Percentiles rank a stretch among this genome's conserved stretches.
Conservation (phyloP, 805 yeast genomes). For the Kodamaea jinghongensis region DNA sequence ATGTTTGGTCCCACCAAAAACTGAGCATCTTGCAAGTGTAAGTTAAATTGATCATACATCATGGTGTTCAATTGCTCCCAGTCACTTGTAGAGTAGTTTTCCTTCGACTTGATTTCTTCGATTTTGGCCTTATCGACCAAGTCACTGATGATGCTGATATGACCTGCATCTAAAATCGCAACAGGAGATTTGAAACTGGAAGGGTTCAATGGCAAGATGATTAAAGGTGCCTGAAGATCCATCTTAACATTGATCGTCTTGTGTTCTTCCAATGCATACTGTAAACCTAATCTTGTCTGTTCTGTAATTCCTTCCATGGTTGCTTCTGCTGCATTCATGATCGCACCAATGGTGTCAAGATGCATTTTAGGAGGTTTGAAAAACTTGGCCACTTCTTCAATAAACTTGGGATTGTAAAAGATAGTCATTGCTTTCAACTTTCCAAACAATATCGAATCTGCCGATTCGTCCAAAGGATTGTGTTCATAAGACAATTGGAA, state of each 20-base stretch:
- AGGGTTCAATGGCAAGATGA: conserved; percentile 82
- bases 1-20: conserved; percentile 82
- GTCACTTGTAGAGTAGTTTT: conserved; percentile 58
- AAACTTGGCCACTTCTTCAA: conserved; percentile 70
- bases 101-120: conserved; percentile 64
- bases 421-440: conserved; percentile 85
- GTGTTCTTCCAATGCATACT: conserved; percentile 92
- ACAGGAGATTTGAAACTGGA: conserved; percentile 81
- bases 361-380: conserved; percentile 87
- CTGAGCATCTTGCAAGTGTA: conserved; percentile 81
- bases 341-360: conserved; percentile 82
- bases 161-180: conserved; percentile 93
- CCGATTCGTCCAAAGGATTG: conserved; percentile 79
- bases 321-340: conserved; percentile 92
- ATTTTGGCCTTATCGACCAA: conserved; percentile 68
- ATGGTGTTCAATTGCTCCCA: conserved; percentile 72
- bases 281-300: conserved; percentile 88
- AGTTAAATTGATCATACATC: conserved; percentile 85
- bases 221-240: conserved; percentile 91
- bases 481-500: conserved; percentile 80
- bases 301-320: conserved; percentile 88
- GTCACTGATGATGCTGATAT: conserved; percentile 78
- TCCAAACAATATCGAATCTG: conserved; percentile 74
- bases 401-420: conserved; percentile 80
- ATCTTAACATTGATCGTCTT: conserved; percentile 81